Percentiles rank a stretch among this genome's conserved stretches.
phyloP scores from a whole-genome alignment of 1,284 basidiomycete species.

The Trichosporon faecale region DNA sequence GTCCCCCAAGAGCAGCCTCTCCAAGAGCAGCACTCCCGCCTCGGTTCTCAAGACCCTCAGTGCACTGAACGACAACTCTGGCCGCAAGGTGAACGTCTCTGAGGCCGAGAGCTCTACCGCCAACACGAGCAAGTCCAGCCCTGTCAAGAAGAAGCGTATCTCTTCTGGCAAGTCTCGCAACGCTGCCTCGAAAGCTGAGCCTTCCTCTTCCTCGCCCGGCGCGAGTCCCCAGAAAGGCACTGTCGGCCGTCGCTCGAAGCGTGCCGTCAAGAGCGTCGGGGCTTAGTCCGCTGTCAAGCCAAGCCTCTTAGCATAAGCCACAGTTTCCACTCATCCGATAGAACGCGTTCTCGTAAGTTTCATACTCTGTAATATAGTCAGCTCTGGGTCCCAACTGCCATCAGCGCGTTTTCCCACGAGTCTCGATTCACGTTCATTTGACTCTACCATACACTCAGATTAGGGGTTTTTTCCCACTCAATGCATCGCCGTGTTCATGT shows the following conservation, averaged over 20 bases:
- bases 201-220: not conserved
- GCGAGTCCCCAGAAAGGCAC: not conserved
- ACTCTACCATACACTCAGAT: not conserved
- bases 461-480: not conserved
- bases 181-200: not conserved
- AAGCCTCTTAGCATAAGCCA: not conserved
- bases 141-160: conserved; percentile 5
- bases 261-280: not conserved
- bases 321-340: not conserved
- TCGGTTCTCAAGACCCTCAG: conserved; percentile 2
- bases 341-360: not conserved
- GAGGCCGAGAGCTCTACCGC: not conserved
- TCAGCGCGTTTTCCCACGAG: not conserved
- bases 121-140: not conserved
- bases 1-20: conserved; percentile 5
- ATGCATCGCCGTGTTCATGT: conserved; percentile 7
- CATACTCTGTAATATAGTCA: not conserved
- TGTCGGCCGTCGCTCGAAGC: not conserved
- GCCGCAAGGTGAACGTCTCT: conserved; percentile 9
- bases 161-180: not conserved
- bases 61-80: conserved; percentile 2
- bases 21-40: not conserved
- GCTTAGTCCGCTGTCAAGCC: not conserved
- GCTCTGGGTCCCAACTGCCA: not conserved
- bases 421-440: not conserved